Conservation (phyloP, 2,329 filamentous ascomycete species). For the Drechslerella dactyloides region DNA sequence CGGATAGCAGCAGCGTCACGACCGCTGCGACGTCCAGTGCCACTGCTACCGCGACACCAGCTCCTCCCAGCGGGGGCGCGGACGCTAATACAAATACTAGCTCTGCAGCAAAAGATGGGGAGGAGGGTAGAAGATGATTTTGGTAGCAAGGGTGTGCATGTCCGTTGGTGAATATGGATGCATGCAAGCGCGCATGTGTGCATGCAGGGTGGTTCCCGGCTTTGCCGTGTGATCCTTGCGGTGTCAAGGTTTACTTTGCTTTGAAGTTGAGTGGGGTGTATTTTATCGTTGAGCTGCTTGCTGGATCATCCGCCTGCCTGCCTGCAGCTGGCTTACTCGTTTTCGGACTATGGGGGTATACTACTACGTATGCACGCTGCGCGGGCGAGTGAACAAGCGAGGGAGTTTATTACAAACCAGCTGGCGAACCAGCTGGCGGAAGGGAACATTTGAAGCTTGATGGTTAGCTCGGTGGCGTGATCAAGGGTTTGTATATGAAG, state of each 20-base stretch:
- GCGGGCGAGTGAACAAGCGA: no score
- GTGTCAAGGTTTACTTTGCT: not conserved
- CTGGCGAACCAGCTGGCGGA: no score
- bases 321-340: no score
- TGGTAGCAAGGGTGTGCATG: slow-evolving; percentile 9
- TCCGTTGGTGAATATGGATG: not conserved
- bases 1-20: not conserved
- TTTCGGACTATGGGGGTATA: no score
- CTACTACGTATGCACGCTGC: no score
- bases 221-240: not conserved
- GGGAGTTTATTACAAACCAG: no score
- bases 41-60: not conserved
- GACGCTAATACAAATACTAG: slow-evolving; percentile 11
- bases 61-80: not conserved
- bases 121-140: slow-evolving; percentile 35
- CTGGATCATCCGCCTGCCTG: no score
- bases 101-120: slow-evolving; percentile 26
- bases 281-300: not conserved
- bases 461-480: no score
- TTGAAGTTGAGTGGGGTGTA: not conserved
- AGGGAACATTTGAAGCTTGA: no score
- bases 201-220: not conserved
- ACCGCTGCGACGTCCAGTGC: slow-evolving; percentile 9
- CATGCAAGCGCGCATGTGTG: not conserved
- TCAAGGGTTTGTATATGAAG: no score